A percentile compares a stretch with the other conserved stretches of the same genome.
These are phyloP conservation scores for Apiospora pterosperma DNA, from an alignment of 2,329 filamentous ascomycete genomes.

Conservation along the genomic window DNA sequence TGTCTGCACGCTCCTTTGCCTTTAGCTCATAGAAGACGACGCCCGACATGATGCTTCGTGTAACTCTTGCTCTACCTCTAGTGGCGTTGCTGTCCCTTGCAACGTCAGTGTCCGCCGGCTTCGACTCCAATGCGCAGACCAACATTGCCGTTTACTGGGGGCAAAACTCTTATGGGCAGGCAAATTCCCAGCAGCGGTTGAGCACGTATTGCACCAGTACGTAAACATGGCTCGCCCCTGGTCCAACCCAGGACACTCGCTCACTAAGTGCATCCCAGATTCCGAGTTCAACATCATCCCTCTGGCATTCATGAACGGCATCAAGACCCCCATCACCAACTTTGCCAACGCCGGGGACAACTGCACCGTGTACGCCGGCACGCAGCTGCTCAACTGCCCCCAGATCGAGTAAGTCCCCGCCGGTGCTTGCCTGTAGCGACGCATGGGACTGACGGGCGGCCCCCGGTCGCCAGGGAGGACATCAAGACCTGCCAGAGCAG, in stretches of 20 bases:
- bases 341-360: constrained; percentile 62
- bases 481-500: constrained; percentile 59
- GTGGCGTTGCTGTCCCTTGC: constrained; percentile 15
- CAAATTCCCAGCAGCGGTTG: constrained; percentile 50
- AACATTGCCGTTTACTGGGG: constrained; percentile 70
- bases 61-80: background rate
- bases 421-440: constrained; percentile 2
- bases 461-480: constrained; percentile 34
- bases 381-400: constrained; percentile 56
- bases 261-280: constrained; percentile 28
- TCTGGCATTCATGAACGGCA: constrained; percentile 58
- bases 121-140: constrained; percentile 39
- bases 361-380: constrained; percentile 58
- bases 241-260: background rate
- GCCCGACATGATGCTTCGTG: background rate
- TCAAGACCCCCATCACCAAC: constrained; percentile 55
- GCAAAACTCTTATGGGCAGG: constrained; percentile 58
- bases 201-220: constrained; percentile 57
- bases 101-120: constrained; percentile 35
- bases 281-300: constrained; percentile 55
- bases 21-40: background rate
- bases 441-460: background rate
- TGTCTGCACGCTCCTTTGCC: background rate
- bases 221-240: constrained; percentile 18
- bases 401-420: constrained; percentile 55